Conservation (phyloP, 176 grass and related monocot genomes). For the Pontederia crassipes region DNA sequence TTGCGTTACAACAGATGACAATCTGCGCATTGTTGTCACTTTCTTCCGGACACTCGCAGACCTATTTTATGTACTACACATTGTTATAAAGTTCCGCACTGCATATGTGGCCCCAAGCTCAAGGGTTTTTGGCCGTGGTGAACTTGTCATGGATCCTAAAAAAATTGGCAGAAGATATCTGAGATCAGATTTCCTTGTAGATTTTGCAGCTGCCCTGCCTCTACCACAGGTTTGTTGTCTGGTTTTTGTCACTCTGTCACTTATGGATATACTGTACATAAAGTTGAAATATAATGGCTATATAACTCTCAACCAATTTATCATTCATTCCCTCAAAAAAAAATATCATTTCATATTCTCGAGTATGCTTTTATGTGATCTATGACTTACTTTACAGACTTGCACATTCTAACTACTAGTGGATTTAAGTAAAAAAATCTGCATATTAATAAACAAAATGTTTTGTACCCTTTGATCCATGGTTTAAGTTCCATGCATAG, state of each 20-base stretch:
- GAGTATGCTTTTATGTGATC: too few species aligned
- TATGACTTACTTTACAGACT: too few species aligned
- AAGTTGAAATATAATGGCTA: too few species aligned
- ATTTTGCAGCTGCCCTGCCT: slow-evolving; percentile 75
- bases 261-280: not conserved
- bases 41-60: slow-evolving; percentile 60
- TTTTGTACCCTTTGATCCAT: too few species aligned
- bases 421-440: too few species aligned
- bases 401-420: too few species aligned
- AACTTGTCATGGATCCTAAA: slow-evolving; percentile 69
- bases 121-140: slow-evolving; percentile 80
- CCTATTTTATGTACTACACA: slow-evolving; percentile 68
- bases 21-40: slow-evolving; percentile 49
- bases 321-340: too few species aligned
- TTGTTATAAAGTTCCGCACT: slow-evolving; percentile 80
- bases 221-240: slow-evolving; percentile 65
- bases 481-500: too few species aligned
- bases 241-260: not conserved
- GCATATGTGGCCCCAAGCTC: slow-evolving; percentile 65
- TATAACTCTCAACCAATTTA: too few species aligned
- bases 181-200: slow-evolving; percentile 64
- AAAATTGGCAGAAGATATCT: slow-evolving; percentile 78
- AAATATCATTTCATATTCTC: too few species aligned
- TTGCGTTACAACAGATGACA: slow-evolving; percentile 47
- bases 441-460: too few species aligned